These are phyloP conservation scores for Colletotrichum godetiae DNA, from an alignment of 2,329 filamentous ascomycete species.

Conservation along the genomic window DNA sequence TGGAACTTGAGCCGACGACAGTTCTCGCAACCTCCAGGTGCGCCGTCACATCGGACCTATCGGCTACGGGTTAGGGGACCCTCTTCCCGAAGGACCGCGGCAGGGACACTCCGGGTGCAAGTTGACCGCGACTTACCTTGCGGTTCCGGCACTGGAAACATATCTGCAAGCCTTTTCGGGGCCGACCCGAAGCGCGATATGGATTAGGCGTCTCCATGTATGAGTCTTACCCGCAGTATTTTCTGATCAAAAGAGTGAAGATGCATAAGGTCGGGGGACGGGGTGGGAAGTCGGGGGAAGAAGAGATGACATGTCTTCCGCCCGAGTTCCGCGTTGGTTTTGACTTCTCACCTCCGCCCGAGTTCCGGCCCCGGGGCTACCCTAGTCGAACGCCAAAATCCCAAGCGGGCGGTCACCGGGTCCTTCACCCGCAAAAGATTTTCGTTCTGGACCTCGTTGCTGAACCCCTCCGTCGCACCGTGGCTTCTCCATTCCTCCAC, in stretches of 20 bases:
- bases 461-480: background rate
- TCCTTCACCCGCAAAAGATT: background rate
- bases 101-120: background rate
- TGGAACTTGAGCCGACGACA: slow-evolving; percentile 30
- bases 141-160: slow-evolving; percentile 34
- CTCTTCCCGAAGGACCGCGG: background rate
- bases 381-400: slow-evolving; percentile 5
- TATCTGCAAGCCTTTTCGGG: slow-evolving; percentile 32
- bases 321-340: slow-evolving; percentile 25
- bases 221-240: slow-evolving; percentile 4
- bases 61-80: slow-evolving; percentile 10
- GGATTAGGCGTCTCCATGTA: slow-evolving; percentile 18
- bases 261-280: slow-evolving; percentile 19
- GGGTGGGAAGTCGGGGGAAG: slow-evolving; percentile 24
- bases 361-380: slow-evolving; percentile 11
- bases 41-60: slow-evolving; percentile 29
- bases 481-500: slow-evolving; percentile 2
- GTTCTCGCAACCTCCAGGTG: slow-evolving; percentile 26
- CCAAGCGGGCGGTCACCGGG: background rate
- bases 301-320: background rate
- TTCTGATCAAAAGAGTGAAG: background rate
- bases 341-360: slow-evolving; percentile 4
- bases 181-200: slow-evolving; percentile 19
- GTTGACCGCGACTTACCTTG: slow-evolving; percentile 14
- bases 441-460: slow-evolving; percentile 15